Evolutionary conservation across 192 early-diverging fungal species (phyloP).

Genomic region (Coemansia sp.): DNA sequence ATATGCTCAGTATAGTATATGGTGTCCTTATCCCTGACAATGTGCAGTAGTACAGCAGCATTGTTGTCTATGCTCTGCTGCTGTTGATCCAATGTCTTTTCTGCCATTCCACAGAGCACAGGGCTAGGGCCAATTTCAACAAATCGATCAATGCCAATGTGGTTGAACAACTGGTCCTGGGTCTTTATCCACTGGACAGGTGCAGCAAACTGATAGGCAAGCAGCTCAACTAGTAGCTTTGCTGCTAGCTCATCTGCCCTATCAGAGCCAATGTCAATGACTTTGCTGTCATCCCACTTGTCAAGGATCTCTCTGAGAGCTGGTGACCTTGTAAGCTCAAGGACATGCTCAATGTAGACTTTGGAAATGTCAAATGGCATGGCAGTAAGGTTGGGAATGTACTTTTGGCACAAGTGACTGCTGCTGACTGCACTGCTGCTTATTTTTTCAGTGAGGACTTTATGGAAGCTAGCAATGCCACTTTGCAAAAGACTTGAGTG

Average conservation of each 20-base stretch:
- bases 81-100: slow-evolving; percentile 48
- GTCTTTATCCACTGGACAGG: slow-evolving; percentile 96
- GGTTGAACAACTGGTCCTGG: slow-evolving; percentile 77
- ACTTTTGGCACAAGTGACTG: slow-evolving; percentile 65
- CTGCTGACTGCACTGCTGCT: slow-evolving; percentile 67
- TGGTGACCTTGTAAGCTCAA: slow-evolving; percentile 66
- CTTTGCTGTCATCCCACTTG: slow-evolving; percentile 51
- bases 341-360: slow-evolving; percentile 72
- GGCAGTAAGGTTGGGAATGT: slow-evolving; percentile 94
- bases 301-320: slow-evolving; percentile 66
- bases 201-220: slow-evolving; percentile 91
- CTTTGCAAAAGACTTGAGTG: slow-evolving; percentile 73
- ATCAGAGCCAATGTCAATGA: slow-evolving; percentile 51
- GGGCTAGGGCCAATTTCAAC: slow-evolving; percentile 88
- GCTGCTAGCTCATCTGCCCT: slow-evolving; percentile 73
- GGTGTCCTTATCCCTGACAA: slow-evolving; percentile 17
- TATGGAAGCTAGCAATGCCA: slow-evolving; percentile 85
- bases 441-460: slow-evolving; percentile 71
- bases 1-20: slow-evolving; percentile 11
- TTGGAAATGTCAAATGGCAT: slow-evolving; percentile 77
- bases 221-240: slow-evolving; percentile 77
- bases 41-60: slow-evolving; percentile 15
- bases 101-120: slow-evolving; percentile 84
- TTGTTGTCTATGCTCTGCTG: neutral
- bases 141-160: slow-evolving; percentile 73